Percentiles rank a stretch among this genome's conserved stretches.
Conservation (phyloP, 768 basidiomycete genomes). For the Russula foetens region DNA sequence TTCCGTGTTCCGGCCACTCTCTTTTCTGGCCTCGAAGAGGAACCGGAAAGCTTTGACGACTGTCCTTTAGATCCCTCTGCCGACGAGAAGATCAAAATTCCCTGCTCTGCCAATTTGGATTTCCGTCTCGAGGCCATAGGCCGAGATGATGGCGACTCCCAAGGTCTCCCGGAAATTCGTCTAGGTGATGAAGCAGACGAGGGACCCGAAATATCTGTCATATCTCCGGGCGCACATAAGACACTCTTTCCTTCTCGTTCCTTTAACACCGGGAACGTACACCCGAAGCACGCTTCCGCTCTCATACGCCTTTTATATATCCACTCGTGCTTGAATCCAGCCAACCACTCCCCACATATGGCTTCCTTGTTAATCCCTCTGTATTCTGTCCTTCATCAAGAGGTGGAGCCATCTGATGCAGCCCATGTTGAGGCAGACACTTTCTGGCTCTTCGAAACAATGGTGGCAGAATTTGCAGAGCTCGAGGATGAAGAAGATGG, state of each 20-base stretch:
- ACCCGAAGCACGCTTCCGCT: conserved; percentile 53
- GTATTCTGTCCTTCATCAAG: conserved; percentile 53
- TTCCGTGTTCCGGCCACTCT: conserved; percentile 19
- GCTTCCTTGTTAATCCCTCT: conserved; percentile 64
- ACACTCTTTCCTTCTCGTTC: conserved; percentile 42
- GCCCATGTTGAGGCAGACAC: conserved; percentile 71
- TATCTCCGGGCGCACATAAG: conserved; percentile 32
- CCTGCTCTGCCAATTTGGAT: conserved; percentile 46
- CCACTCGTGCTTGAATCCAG: conserved; percentile 65
- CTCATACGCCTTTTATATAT: conserved; percentile 64
- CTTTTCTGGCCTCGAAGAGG: conserved; percentile 15
- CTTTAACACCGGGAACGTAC: conserved; percentile 38
- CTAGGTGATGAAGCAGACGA: conserved; percentile 20
- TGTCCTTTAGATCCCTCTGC: conserved; percentile 17
- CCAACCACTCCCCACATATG: conserved; percentile 56
- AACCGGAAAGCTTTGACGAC: conserved; percentile 6
- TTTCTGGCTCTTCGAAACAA: conserved; percentile 74
- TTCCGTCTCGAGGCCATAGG: conserved; percentile 41
- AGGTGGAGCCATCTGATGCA: conserved; percentile 51
- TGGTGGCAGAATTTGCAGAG: conserved; percentile 65
- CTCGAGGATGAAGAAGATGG: conserved; percentile 63
- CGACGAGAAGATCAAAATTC: conserved; percentile 5
- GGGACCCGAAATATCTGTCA: conserved; percentile 30
- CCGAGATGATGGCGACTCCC: conserved; percentile 21
- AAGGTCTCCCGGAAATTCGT: conserved; percentile 34